phyloP scores from a whole-genome alignment of 2,329 filamentous ascomycete species.

The Venturia effusa region DNA sequence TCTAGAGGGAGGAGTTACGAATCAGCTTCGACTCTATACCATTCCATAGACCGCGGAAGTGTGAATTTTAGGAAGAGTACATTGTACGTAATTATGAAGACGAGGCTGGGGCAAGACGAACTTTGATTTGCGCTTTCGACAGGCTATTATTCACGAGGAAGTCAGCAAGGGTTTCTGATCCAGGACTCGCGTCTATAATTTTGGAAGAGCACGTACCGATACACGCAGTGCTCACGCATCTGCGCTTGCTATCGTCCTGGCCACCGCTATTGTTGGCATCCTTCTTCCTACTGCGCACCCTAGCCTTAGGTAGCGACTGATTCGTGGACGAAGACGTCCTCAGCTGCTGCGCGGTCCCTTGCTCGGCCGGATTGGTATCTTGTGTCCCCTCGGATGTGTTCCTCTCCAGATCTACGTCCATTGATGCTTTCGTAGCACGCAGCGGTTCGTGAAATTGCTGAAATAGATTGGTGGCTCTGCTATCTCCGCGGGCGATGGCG shows the following conservation, averaged over 20 bases:
- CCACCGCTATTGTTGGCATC: slow-evolving; percentile 1
- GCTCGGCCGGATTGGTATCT: background rate
- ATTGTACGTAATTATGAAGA: slow-evolving; percentile 3
- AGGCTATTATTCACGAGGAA: slow-evolving; percentile 15
- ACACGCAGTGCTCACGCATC: slow-evolving; percentile 26
- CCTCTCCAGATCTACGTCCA: slow-evolving; percentile 1
- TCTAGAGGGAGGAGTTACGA: background rate
- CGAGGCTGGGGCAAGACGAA: slow-evolving; percentile 16
- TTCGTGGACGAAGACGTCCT: background rate
- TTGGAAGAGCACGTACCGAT: slow-evolving; percentile 10
- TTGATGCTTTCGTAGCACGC: background rate
- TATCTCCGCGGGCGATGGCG: background rate
- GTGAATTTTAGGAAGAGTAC: background rate
- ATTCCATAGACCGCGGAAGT: background rate
- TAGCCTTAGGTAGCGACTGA: slow-evolving; percentile 3
- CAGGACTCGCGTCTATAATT: background rate
- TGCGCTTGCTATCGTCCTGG: slow-evolving; percentile 27
- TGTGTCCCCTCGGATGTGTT: slow-evolving; percentile 6
- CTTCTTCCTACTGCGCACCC: slow-evolving; percentile 10
- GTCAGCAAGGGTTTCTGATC: background rate
- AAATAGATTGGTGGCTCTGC: background rate
- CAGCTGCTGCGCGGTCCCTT: background rate
- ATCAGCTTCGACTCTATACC: background rate
- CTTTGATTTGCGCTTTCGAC: slow-evolving; percentile 31
- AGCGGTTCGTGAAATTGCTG: background rate